Base-by-base conservation (phyloP, 139 green algal genomes). In the Asterochloris erici region DNA sequence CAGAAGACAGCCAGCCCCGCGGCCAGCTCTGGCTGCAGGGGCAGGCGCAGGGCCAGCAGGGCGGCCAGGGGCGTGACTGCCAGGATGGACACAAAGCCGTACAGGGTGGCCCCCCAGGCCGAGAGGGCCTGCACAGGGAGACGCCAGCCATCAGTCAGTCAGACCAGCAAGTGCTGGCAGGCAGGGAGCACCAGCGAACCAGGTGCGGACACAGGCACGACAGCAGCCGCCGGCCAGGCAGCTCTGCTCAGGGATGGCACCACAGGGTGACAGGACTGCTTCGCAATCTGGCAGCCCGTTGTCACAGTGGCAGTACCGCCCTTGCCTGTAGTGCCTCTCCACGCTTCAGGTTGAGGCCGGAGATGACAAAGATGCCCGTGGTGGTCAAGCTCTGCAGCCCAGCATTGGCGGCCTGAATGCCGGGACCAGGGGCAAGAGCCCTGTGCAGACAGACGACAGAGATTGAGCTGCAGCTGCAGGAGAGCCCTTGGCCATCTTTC, bases 1-100 rank as follows among this genome's bases (percentile, higher is more conserved):
- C 85, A 90, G 81, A 95, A 96, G 21, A 96, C 86, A 0, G 91
- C 87, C 63, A 95, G 85, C 1, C 92, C 92, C 61, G 93, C 74
- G 0, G 84, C 83, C 62, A 93, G 82, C 63, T 84, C 86, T 0
- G 84, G 80, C 1, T 86, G 28, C 47, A 95, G 73, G 0, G 91
- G 90, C 79, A 92, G 83, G 15, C 77, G 79, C 68, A 89, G 83
- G 0, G 79, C 85, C 19, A 81, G 16, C 24, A 86, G 63, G 1
- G 79, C 74, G 16, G 79, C 77, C 71, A 94, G 79, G 1, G 92
- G 92, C 0, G 85, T 89, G 16, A 92, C n/a, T 0, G 90, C 47
- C 68, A 95, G 86, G 81, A 92, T 91, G 81, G 89, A 86, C 0
- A 63, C 62, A 10, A 89, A 26, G 19, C 85, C 85, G 26, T 81